Percentiles rank a stretch among this genome's conserved stretches.
These are phyloP conservation scores for Leishmania martiniquensis DNA, from an alignment of 208 protist genomes.

Conservation along the genomic window DNA sequence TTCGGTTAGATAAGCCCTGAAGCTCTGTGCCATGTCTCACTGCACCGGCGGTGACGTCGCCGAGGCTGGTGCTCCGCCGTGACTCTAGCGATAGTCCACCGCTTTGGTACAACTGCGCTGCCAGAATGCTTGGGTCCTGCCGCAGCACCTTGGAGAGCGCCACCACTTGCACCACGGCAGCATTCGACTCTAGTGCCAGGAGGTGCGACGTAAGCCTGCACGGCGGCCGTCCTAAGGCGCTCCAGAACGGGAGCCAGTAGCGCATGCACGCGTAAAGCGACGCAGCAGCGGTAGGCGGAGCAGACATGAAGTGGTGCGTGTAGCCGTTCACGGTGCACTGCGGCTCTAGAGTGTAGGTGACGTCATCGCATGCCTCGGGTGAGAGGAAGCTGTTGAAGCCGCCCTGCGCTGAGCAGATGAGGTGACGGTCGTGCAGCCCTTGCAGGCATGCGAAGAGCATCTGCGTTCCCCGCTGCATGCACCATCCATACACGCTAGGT, in stretches of 20 bases:
- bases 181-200: slow-evolving; percentile 41
- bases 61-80: slow-evolving; percentile 1
- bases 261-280: slow-evolving; percentile 58
- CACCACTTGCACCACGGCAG: slow-evolving; percentile 40
- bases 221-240: slow-evolving; percentile 1
- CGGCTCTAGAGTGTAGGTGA: slow-evolving; percentile 25
- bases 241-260: slow-evolving; percentile 65
- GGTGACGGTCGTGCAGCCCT: slow-evolving; percentile 42
- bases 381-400: slow-evolving; percentile 20
- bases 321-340: slow-evolving; percentile 18
- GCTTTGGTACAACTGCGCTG: slow-evolving; percentile 57
- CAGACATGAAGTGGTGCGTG: slow-evolving; percentile 27
- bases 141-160: slow-evolving; percentile 49
- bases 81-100: slow-evolving; percentile 13
- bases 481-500: slow-evolving; percentile 52
- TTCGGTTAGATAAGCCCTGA: not conserved
- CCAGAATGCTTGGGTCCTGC: slow-evolving; percentile 33
- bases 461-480: slow-evolving; percentile 41
- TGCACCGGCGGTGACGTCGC: not conserved
- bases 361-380: slow-evolving; percentile 24
- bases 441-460: slow-evolving; percentile 42
- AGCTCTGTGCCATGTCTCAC: not conserved
- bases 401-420: slow-evolving; percentile 25
- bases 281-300: slow-evolving; percentile 11
- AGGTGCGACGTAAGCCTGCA: slow-evolving; percentile 9